These are phyloP conservation scores for Xylaria curta DNA, from an alignment of 495 filamentous ascomycete genomes.

Conservation along the genomic window DNA sequence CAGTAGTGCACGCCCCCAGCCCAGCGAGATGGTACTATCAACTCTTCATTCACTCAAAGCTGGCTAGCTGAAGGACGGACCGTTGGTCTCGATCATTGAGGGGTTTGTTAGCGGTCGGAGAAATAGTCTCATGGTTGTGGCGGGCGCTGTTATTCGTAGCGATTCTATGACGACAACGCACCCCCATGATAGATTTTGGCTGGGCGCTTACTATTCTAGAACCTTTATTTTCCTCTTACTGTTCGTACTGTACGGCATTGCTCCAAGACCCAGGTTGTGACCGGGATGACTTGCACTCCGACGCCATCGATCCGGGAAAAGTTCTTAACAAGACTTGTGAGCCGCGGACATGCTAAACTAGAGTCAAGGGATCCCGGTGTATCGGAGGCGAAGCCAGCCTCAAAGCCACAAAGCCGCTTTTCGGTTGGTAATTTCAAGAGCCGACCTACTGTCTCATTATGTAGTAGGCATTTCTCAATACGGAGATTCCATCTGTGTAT, in stretches of 20 bases:
- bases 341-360: neutral
- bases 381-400: neutral
- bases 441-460: neutral
- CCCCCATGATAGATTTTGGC: neutral
- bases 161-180: neutral
- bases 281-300: neutral
- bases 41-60: too few relatives aligned
- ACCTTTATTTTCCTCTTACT: constrained; percentile 13
- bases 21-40: neutral
- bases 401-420: neutral
- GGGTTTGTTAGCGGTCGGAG: neutral
- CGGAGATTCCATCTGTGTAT: too few relatives aligned
- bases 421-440: neutral
- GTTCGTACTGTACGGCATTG: neutral
- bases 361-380: neutral
- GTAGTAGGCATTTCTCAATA: neutral
- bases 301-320: neutral
- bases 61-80: neutral
- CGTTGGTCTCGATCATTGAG: neutral
- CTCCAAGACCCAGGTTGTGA: neutral
- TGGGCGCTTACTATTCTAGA: constrained; percentile 15
- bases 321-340: neutral
- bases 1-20: neutral
- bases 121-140: neutral
- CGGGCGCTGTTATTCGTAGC: neutral